Conservation (phyloP, 192 early-diverging fungal genomes). For the Chytriomyces hyalinus region DNA sequence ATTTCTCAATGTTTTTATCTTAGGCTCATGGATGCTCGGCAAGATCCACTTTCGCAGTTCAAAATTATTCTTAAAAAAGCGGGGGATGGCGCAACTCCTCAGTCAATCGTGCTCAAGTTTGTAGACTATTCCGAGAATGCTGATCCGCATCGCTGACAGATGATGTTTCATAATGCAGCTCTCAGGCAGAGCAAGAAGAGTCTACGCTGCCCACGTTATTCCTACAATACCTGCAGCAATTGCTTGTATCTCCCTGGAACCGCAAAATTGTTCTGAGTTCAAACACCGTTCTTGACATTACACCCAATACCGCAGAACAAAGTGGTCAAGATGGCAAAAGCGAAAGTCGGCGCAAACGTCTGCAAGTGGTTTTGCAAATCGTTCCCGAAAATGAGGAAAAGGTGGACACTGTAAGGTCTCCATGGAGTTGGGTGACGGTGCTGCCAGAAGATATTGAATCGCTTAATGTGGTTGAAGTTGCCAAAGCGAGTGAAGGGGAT, state of each 20-base stretch:
- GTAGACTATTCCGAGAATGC: neutral
- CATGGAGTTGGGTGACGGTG: neutral
- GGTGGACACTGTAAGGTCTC: neutral
- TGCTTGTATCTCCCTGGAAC: neutral
- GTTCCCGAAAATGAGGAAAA: neutral
- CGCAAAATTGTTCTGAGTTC: neutral
- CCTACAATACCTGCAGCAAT: neutral
- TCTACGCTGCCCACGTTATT: neutral
- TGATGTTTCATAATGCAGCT: neutral
- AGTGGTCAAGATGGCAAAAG: neutral
- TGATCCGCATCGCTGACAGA: neutral
- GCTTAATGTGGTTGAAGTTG: conserved; percentile 7
- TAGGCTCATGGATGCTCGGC: conserved; percentile 15
- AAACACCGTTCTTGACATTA: conserved; percentile 12
- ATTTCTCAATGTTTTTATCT: neutral
- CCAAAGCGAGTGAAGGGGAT: neutral
- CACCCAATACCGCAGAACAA: neutral
- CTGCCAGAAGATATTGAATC: neutral
- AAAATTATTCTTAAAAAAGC: conserved; percentile 14
- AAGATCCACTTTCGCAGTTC: neutral
- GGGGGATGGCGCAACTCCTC: neutral
- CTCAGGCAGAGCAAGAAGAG: neutral
- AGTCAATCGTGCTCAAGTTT: neutral
- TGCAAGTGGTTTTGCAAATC: conserved; percentile 3
- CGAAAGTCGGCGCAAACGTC: neutral